phyloP scores from a whole-genome alignment of 2,329 filamentous ascomycete genomes.

The Aspergillus oerlinghausenensis region DNA sequence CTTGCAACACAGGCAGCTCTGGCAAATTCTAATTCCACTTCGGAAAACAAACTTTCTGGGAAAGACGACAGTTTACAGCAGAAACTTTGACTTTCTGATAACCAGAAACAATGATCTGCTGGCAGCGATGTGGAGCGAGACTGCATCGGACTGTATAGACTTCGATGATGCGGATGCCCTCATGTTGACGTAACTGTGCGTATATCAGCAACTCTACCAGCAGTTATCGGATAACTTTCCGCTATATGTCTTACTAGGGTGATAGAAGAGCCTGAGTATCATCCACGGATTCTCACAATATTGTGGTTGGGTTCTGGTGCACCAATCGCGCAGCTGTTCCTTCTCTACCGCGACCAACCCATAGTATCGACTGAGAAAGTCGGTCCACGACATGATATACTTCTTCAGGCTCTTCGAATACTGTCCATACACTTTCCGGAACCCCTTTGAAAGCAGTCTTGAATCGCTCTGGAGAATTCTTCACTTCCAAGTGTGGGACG shows the following conservation, averaged over 20 bases:
- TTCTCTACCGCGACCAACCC: background rate
- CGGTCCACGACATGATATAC: slow-evolving; percentile 35
- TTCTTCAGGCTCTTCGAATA: slow-evolving; percentile 75
- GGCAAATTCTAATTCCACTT: background rate
- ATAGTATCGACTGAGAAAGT: slow-evolving; percentile 14
- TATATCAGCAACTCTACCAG: slow-evolving; percentile 14
- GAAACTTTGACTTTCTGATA: background rate
- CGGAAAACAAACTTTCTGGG: background rate
- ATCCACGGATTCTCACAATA: background rate
- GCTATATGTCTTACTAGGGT: background rate
- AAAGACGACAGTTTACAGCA: background rate
- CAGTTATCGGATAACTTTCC: background rate
- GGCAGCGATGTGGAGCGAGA: background rate
- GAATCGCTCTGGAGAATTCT: slow-evolving; percentile 71
- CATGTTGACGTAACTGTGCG: slow-evolving; percentile 20
- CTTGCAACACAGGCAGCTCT: background rate
- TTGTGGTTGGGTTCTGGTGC: background rate
- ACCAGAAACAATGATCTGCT: background rate
- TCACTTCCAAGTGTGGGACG: slow-evolving; percentile 67
- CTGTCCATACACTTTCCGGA: slow-evolving; percentile 67
- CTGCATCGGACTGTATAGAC: background rate
- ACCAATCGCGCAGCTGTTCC: background rate
- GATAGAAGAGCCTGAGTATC: background rate
- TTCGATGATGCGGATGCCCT: slow-evolving; percentile 2
- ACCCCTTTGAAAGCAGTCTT: slow-evolving; percentile 75